phyloP scores from a whole-genome alignment of 2,329 filamentous ascomycete species.

The Corinectria fuckeliana region DNA sequence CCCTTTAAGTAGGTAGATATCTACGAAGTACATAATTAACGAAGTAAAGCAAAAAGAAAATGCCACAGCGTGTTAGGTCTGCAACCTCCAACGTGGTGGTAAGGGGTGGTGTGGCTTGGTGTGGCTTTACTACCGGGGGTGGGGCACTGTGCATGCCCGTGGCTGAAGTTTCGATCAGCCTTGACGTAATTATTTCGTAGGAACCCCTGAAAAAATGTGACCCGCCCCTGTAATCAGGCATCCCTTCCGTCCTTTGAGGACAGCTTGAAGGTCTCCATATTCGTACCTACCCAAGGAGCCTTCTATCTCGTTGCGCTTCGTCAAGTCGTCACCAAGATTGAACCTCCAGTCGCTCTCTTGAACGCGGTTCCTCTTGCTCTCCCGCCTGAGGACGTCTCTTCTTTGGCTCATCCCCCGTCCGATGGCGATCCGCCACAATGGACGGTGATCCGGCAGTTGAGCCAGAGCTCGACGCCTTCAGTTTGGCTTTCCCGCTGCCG shows the following conservation, averaged over 20 bases:
- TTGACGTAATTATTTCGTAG: slow-evolving; percentile 9
- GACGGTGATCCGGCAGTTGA: slow-evolving; percentile 77
- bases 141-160: not conserved
- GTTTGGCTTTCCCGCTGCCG: slow-evolving; percentile 83
- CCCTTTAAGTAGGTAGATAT: too few relatives aligned
- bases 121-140: slow-evolving; percentile 4
- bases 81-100: not conserved
- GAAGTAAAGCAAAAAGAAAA: too few relatives aligned
- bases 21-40: too few relatives aligned
- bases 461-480: slow-evolving; percentile 81
- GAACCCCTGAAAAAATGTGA: slow-evolving; percentile 32
- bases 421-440: slow-evolving; percentile 54
- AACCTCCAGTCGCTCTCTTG: slow-evolving; percentile 22
- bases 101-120: not conserved
- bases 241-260: slow-evolving; percentile 29
- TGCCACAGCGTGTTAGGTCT: too few relatives aligned
- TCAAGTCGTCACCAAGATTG: not conserved
- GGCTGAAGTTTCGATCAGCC: slow-evolving; percentile 2
- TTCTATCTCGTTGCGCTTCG: slow-evolving; percentile 26
- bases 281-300: too few relatives aligned
- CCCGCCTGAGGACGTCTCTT: slow-evolving; percentile 8
- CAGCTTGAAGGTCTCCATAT: slow-evolving; percentile 37
- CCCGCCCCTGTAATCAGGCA: slow-evolving; percentile 23
- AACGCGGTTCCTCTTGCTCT: slow-evolving; percentile 12
- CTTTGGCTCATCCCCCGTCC: slow-evolving; percentile 14